Percentiles rank a stretch among this genome's conserved stretches.
Conservation (phyloP, 2,329 filamentous ascomycete genomes). For the Scleromitrula shiraiana region DNA sequence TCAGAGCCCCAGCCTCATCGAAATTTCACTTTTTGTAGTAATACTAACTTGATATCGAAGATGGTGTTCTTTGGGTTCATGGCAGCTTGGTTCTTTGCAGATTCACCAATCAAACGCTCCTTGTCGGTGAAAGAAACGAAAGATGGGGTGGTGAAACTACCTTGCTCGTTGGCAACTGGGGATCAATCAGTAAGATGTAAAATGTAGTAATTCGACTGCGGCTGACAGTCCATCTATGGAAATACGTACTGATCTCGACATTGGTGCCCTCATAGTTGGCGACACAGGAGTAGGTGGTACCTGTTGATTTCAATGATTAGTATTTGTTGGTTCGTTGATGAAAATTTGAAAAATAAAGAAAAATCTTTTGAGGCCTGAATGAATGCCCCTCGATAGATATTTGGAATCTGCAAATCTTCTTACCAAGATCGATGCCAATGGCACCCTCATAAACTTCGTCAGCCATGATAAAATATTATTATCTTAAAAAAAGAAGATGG, state of each 20-base stretch:
- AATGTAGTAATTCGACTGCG: not conserved
- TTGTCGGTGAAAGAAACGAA: constrained; percentile 99
- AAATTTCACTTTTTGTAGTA: not conserved
- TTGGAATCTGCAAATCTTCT: constrained; percentile 27
- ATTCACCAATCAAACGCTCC: constrained; percentile 98
- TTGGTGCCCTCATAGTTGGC: constrained; percentile 99
- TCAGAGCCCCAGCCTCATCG: constrained; percentile 10
- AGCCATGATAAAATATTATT: constrained; percentile 59
- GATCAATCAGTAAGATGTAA: constrained; percentile 2
- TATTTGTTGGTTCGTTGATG: not conserved
- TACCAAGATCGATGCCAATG: constrained; percentile 99
- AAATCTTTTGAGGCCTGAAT: not conserved
- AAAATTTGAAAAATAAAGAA: not conserved
- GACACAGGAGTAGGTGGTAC: constrained; percentile 99
- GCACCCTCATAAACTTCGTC: constrained; percentile 99
- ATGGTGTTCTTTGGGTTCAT: constrained; percentile 99
- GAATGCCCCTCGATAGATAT: constrained; percentile 4
- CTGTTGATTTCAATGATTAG: constrained; percentile 40
- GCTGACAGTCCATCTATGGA: not conserved
- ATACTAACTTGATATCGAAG: constrained; percentile 93
- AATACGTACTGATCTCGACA: constrained; percentile 68
- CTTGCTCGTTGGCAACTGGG: constrained; percentile 90
- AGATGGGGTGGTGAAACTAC: constrained; percentile 96
- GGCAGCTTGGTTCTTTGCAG: constrained; percentile 99
- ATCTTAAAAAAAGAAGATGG: constrained; percentile 13